A percentile compares a stretch with the other conserved stretches of the same genome.
Evolutionary conservation across 202 grass and related monocot species (phyloP).

Genomic region (Setaria viridis): DNA sequence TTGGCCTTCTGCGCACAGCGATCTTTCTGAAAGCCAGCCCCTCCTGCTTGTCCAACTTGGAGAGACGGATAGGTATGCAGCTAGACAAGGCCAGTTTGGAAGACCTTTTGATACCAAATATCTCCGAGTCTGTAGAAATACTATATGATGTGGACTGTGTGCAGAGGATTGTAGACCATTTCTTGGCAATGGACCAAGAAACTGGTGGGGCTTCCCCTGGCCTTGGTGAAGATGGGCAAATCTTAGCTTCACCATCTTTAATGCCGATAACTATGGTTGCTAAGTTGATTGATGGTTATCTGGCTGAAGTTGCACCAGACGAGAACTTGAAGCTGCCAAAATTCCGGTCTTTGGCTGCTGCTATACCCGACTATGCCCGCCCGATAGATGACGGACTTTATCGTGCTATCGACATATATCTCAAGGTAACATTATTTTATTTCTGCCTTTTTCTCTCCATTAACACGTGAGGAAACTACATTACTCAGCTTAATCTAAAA

Average conservation of each 20-base stretch:
- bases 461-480: neutral
- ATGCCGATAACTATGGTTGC: conserved; percentile 67
- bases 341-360: conserved; percentile 71
- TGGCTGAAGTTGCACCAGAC: conserved; percentile 93
- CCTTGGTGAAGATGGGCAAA: conserved; percentile 58
- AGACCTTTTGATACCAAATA: conserved; percentile 83
- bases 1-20: conserved; percentile 84
- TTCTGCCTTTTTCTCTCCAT: neutral
- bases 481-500: no score
- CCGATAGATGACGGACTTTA: conserved; percentile 83
- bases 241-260: conserved; percentile 69
- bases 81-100: conserved; percentile 82
- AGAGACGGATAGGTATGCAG: conserved; percentile 84
- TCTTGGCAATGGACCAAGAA: conserved; percentile 79
- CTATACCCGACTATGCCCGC: conserved; percentile 84
- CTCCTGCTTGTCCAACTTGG: conserved; percentile 78
- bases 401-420: conserved; percentile 89
- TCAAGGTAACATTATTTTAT: conserved; percentile 63
- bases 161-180: conserved; percentile 76
- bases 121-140: conserved; percentile 67
- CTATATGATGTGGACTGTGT: conserved; percentile 82
- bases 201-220: conserved; percentile 67
- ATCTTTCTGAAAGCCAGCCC: conserved; percentile 78
- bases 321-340: conserved; percentile 69
- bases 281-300: conserved; percentile 81